phyloP scores from a whole-genome alignment of 2,329 filamentous ascomycete genomes.

The Stachybotrys echinatus region DNA sequence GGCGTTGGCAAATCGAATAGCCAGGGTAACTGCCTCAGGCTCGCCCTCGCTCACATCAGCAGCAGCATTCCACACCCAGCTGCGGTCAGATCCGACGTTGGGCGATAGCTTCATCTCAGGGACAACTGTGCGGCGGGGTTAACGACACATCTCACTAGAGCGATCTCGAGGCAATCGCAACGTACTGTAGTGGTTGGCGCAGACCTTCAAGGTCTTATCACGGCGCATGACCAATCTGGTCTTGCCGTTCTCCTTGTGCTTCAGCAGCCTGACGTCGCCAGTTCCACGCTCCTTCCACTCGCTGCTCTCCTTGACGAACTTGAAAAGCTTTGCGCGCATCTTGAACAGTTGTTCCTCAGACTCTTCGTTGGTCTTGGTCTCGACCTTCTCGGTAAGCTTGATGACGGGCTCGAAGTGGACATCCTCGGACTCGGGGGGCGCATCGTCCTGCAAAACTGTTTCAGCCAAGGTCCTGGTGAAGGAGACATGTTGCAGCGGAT shows the following conservation, averaged over 20 bases:
- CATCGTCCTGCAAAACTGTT: constrained; percentile 47
- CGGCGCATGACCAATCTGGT: constrained; percentile 96
- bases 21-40: constrained; percentile 90
- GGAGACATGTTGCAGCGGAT: constrained; percentile 3
- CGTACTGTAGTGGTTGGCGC: constrained; percentile 99
- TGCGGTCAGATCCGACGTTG: constrained; percentile 96
- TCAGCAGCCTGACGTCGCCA: constrained; percentile 90
- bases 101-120: constrained; percentile 98
- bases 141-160: constrained; percentile 1
- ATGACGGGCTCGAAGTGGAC: constrained; percentile 97
- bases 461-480: constrained; percentile 3
- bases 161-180: constrained; percentile 11
- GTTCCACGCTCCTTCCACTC: constrained; percentile 99
- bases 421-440: constrained; percentile 81
- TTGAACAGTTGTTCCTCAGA: constrained; percentile 96
- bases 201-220: constrained; percentile 99
- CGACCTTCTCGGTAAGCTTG: constrained; percentile 92
- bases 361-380: constrained; percentile 97
- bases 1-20: constrained; percentile 95
- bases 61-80: constrained; percentile 98
- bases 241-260: constrained; percentile 99
- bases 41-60: constrained; percentile 98
- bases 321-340: constrained; percentile 99
- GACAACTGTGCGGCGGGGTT: constrained; percentile 56
- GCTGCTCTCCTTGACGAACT: constrained; percentile 83